phyloP scores from a whole-genome alignment of 148 eudicot genomes.

The Camellia granthamiana region DNA sequence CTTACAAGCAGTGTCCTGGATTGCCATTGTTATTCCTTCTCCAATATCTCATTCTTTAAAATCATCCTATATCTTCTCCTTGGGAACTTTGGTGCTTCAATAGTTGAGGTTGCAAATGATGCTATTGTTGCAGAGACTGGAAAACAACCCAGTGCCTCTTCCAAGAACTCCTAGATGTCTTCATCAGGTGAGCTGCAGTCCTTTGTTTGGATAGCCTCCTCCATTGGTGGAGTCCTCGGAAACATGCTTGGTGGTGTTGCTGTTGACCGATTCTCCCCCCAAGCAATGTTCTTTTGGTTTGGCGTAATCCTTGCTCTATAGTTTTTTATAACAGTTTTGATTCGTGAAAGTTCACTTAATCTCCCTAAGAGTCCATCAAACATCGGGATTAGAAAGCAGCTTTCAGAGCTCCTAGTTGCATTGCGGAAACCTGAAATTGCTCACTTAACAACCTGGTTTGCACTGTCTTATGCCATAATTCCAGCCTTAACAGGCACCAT shows the following conservation, averaged over 20 bases:
- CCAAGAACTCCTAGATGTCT: slow-evolving; percentile 37
- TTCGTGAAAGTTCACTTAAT: slow-evolving; percentile 51
- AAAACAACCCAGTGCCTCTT: slow-evolving; percentile 25
- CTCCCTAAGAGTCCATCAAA: slow-evolving; percentile 57
- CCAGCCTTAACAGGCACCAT: too few species aligned
- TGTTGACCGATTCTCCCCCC: slow-evolving; percentile 12
- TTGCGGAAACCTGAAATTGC: slow-evolving; percentile 61
- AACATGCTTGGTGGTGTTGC: slow-evolving; percentile 67
- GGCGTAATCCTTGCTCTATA: too few species aligned
- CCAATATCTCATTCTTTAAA: too few species aligned
- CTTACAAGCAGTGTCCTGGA: slow-evolving; percentile 84
- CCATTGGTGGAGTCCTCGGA: slow-evolving; percentile 79
- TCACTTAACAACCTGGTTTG: too few species aligned
- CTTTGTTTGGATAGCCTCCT: slow-evolving; percentile 88
- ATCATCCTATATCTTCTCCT: too few species aligned
- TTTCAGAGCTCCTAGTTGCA: slow-evolving; percentile 57
- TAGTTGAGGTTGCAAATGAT: background rate
- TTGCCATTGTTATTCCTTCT: slow-evolving; percentile 57
- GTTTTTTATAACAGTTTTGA: too few species aligned
- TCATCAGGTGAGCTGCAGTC: slow-evolving; percentile 67
- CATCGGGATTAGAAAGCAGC: slow-evolving; percentile 48
- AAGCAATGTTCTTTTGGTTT: too few species aligned
- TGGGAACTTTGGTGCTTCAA: too few species aligned
- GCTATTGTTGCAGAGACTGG: slow-evolving; percentile 86
- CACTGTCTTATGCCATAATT: too few species aligned